Conservation (phyloP, 1,139 yeast genomes). For the Wickerhamomyces sp. region DNA sequence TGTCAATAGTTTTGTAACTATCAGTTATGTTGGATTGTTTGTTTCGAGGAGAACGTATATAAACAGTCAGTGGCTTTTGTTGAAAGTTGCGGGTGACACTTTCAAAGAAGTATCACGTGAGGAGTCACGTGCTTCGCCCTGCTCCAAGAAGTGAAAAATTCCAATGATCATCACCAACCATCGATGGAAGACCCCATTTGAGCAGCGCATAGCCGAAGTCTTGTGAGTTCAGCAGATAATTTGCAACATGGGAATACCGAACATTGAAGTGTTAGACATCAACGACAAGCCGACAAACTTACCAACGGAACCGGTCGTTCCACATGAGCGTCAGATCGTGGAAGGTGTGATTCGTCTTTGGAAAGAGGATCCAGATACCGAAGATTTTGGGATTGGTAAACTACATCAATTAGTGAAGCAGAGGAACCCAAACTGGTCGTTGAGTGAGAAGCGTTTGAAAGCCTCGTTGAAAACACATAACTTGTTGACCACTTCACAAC, state of each 20-base stretch:
- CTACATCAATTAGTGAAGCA: conserved; percentile 47
- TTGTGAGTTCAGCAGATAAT: no score
- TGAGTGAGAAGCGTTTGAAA: conserved; percentile 56
- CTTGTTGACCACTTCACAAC: conserved; percentile 31
- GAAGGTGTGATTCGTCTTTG: conserved; percentile 58
- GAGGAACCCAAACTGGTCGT: conserved; percentile 55
- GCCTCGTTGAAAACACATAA: conserved; percentile 51
- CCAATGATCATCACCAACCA: no score
- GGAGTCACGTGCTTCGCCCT: no score
- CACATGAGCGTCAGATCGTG: conserved; percentile 62
- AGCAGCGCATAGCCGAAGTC: no score
- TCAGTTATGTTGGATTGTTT: no score
- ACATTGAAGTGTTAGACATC: conserved; percentile 26
- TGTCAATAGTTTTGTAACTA: no score
- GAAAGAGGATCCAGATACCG: conserved; percentile 64
- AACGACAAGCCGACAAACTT: conserved; percentile 22
- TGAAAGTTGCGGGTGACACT: no score
- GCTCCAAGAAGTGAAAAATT: no score
- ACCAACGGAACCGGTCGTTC: conserved; percentile 41
- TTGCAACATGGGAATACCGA: conserved; percentile 12
- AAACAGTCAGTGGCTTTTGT: no score
- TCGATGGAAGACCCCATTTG: no score
- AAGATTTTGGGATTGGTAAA: conserved; percentile 49
- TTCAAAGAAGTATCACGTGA: no score
- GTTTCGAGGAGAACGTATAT: no score